These are phyloP conservation scores for Collybia sordida DNA, from an alignment of 768 basidiomycete species.

Conservation along the genomic window DNA sequence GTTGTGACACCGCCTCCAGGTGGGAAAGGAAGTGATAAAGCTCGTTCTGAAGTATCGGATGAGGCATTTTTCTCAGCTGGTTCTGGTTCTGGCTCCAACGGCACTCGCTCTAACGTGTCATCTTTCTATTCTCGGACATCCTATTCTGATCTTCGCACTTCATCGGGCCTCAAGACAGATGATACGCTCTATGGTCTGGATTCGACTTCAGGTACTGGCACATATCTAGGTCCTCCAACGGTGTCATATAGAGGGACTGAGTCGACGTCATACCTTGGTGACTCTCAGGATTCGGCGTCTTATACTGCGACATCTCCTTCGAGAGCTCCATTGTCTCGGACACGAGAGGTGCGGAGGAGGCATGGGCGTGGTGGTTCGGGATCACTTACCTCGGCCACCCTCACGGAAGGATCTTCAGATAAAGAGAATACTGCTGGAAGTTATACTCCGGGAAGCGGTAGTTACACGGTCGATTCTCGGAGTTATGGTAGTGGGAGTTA, in stretches of 20 bases:
- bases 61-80: constrained; percentile 41
- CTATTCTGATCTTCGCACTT: constrained; percentile 23
- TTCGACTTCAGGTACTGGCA: constrained; percentile 32
- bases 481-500: constrained; percentile 15
- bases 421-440: constrained; percentile 49
- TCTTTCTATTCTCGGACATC: constrained; percentile 36
- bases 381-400: constrained; percentile 39
- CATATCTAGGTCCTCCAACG: constrained; percentile 48
- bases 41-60: constrained; percentile 32
- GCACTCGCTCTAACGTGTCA: constrained; percentile 21
- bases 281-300: constrained; percentile 44
- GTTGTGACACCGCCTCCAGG: constrained; percentile 45
- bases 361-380: constrained; percentile 40
- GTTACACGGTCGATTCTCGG: constrained; percentile 22
- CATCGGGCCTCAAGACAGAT: constrained; percentile 27
- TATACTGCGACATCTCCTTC: constrained; percentile 50
- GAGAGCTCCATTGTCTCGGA: constrained; percentile 49
- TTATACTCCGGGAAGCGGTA: constrained; percentile 19
- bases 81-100: constrained; percentile 23
- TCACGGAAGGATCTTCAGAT: constrained; percentile 45
- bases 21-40: constrained; percentile 30
- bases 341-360: constrained; percentile 56
- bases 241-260: constrained; percentile 51
- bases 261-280: constrained; percentile 56
- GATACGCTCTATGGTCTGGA: constrained; percentile 26